A percentile compares a stretch with the other conserved stretches of the same genome.
These are phyloP conservation scores for Porogramme epimiltina DNA, from an alignment of 1,284 basidiomycete species.

Conservation along the genomic window DNA sequence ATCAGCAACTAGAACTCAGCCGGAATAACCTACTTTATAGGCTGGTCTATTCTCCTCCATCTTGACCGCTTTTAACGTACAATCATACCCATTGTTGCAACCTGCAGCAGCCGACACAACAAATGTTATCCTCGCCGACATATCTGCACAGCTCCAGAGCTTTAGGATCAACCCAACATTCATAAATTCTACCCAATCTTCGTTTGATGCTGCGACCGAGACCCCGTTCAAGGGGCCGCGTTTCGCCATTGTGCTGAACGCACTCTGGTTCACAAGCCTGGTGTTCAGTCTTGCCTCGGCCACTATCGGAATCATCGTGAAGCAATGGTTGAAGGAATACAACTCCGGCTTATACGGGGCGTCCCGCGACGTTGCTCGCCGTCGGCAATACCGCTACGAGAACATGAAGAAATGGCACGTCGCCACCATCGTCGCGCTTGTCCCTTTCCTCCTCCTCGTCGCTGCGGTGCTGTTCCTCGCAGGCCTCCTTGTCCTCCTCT, in stretches of 20 bases:
- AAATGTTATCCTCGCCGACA: not conserved
- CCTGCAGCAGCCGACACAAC: constrained; percentile 1
- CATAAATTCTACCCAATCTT: constrained; percentile 3
- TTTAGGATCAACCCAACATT: not conserved
- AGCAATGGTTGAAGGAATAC: constrained; percentile 20
- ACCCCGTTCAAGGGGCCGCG: not conserved
- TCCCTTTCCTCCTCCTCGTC: constrained; percentile 12
- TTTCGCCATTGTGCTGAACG: constrained; percentile 14
- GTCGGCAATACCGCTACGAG: constrained; percentile 12
- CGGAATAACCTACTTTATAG: not conserved
- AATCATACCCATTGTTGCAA: constrained; percentile 14
- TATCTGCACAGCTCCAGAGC: constrained; percentile 5
- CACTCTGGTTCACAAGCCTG: constrained; percentile 19
- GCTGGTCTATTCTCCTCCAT: constrained; percentile 16
- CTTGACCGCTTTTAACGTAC: constrained; percentile 17
- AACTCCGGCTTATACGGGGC: not conserved
- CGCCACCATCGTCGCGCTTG: constrained; percentile 3
- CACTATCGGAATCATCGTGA: constrained; percentile 14
- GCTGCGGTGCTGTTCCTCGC: constrained; percentile 16
- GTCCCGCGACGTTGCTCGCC: constrained; percentile 5
- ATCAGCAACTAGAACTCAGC: not conserved
- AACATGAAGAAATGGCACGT: constrained; percentile 13
- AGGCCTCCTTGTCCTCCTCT: constrained; percentile 15
- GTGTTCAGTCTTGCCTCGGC: constrained; percentile 14
- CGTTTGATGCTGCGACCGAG: not conserved